phyloP scores from a whole-genome alignment of 805 yeast genomes.

The Yarrowia alimentaria region DNA sequence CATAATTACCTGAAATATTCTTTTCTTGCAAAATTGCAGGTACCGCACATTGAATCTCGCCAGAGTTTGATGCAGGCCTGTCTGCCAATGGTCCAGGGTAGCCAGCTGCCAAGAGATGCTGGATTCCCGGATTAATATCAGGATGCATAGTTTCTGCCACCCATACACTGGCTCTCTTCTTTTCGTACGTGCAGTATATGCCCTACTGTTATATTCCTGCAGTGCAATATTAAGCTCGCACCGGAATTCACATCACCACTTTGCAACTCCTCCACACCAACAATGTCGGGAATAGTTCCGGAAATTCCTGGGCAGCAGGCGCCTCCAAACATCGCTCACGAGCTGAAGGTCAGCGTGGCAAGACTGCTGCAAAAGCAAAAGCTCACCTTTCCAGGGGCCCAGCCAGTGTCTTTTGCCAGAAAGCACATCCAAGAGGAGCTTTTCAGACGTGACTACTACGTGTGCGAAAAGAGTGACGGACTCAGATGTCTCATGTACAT shows the following conservation, averaged over 20 bases:
- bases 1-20: too few relatives aligned
- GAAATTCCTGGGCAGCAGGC: constrained; percentile 58
- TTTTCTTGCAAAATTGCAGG: too few relatives aligned
- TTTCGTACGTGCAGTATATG: too few relatives aligned
- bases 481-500: constrained; percentile 71
- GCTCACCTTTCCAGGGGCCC: constrained; percentile 80
- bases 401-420: constrained; percentile 87
- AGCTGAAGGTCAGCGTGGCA: constrained; percentile 66
- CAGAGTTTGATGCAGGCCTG: too few relatives aligned
- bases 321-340: constrained; percentile 67
- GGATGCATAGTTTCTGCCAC: too few relatives aligned
- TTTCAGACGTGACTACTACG: constrained; percentile 73
- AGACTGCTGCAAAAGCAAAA: constrained; percentile 56
- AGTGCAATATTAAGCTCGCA: constrained; percentile 20
- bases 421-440: constrained; percentile 65
- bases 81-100: too few relatives aligned
- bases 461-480: constrained; percentile 96
- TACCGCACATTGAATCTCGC: too few relatives aligned
- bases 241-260: constrained; percentile 3
- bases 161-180: too few relatives aligned
- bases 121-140: too few relatives aligned
- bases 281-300: constrained; percentile 27
- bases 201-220: too few relatives aligned
- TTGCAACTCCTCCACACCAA: constrained; percentile 7
- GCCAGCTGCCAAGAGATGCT: too few relatives aligned